Conservation (phyloP, 2,329 filamentous ascomycete genomes). For the Hortaea werneckii region DNA sequence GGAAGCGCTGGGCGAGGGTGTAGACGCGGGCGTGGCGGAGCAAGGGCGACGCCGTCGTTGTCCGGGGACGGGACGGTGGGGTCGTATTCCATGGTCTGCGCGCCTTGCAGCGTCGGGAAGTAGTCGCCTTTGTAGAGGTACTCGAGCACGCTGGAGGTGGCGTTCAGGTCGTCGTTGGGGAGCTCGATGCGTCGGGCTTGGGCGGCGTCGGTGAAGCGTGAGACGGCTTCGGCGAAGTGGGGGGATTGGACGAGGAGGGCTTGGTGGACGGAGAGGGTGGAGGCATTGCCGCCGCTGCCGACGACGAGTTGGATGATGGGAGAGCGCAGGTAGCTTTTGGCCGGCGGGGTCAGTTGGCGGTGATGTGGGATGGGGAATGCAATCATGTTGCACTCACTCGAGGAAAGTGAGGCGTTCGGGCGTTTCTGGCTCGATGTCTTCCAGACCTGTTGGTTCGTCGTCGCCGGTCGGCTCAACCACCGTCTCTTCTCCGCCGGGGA, state of each 20-base stretch:
- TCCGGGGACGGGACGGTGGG: constrained; percentile 56
- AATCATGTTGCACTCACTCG: constrained; percentile 25
- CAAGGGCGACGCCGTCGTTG: constrained; percentile 66
- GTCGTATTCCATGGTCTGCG: constrained; percentile 58
- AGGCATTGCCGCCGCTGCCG: constrained; percentile 45
- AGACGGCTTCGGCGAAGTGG: constrained; percentile 57
- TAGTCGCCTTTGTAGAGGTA: constrained; percentile 81
- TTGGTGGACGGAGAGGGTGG: constrained; percentile 68
- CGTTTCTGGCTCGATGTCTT: constrained; percentile 33
- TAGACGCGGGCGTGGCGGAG: constrained; percentile 85
- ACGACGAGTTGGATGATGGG: constrained; percentile 38
- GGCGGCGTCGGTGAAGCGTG: constrained; percentile 42
- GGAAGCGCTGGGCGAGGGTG: constrained; percentile 73
- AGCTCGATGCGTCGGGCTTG: constrained; percentile 61
- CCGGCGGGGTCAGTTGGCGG: too few relatives aligned
- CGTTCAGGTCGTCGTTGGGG: constrained; percentile 56
- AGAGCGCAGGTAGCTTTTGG: constrained; percentile 36
- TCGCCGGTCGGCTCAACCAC: constrained; percentile 21
- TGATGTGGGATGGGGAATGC: too few relatives aligned
- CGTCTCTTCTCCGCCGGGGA: constrained; percentile 12
- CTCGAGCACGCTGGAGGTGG: constrained; percentile 69
- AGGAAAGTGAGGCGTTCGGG: constrained; percentile 34
- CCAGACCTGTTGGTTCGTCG: constrained; percentile 27
- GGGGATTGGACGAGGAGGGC: constrained; percentile 64
- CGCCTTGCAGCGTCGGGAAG: constrained; percentile 57